phyloP scores from a whole-genome alignment of 345 rosid species.

The Brassica juncea region DNA sequence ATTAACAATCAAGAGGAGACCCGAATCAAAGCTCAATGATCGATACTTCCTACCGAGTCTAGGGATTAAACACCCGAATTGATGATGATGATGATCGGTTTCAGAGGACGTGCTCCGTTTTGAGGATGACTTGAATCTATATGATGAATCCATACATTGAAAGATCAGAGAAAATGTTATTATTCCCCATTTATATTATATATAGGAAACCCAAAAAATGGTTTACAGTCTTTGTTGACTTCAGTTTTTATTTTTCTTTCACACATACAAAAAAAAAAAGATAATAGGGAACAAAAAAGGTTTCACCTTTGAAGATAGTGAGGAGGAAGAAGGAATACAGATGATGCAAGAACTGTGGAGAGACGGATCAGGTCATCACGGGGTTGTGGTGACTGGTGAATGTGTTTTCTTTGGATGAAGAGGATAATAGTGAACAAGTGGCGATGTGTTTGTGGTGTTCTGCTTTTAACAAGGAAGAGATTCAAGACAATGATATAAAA shows the following conservation, averaged over 20 bases:
- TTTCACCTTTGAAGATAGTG: conserved; percentile 26
- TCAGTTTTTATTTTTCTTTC: not conserved
- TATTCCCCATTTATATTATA: conserved; percentile 6
- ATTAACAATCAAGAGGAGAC: conserved; percentile 38
- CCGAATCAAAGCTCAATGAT: conserved; percentile 43
- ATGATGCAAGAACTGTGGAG: conserved; percentile 10
- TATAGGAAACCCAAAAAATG: conserved; percentile 4
- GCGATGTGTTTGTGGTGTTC: conserved; percentile 29
- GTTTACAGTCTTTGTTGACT: conserved; percentile 33
- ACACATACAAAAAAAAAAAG: not conserved
- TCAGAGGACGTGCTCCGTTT: conserved; percentile 12
- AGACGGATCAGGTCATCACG: conserved; percentile 27
- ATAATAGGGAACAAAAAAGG: not conserved
- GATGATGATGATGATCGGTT: conserved; percentile 21
- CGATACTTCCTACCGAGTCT: conserved; percentile 33
- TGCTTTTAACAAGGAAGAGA: conserved; percentile 11
- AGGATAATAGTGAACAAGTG: conserved; percentile 38
- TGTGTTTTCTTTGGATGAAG: conserved; percentile 3
- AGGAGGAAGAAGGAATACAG: conserved; percentile 9
- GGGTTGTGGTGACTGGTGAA: conserved; percentile 19
- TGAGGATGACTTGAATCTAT: conserved; percentile 30
- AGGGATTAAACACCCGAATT: conserved; percentile 29
- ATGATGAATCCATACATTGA: conserved; percentile 34
- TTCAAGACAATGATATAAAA: not conserved
- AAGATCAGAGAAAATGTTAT: conserved; percentile 17